phyloP scores from a whole-genome alignment of 2,329 filamentous ascomycete genomes.

The Corinectria fuckeliana region DNA sequence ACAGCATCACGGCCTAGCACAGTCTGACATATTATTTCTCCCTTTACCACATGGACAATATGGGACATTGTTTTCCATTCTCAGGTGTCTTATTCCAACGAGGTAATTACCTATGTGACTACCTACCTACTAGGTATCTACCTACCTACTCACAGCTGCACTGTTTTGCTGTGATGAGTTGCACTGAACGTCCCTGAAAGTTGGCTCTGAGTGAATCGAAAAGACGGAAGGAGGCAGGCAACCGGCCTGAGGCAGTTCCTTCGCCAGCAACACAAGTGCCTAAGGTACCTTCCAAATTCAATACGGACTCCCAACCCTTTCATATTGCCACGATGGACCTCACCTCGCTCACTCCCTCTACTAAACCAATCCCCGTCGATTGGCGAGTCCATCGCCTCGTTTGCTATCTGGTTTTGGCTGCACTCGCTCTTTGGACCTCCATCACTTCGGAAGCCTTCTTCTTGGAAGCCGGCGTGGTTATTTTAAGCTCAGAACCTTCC shows the following conservation, averaged over 20 bases:
- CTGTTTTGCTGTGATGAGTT: neutral
- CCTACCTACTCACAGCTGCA: neutral
- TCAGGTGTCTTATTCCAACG: neutral
- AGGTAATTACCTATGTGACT: too few species aligned
- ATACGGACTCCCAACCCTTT: too few species aligned
- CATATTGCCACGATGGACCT: neutral
- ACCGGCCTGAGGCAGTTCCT: neutral
- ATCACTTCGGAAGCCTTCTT: slow-evolving; percentile 6
- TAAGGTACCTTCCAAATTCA: neutral
- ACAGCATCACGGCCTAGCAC: neutral
- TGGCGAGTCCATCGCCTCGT: neutral
- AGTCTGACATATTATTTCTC: too few species aligned
- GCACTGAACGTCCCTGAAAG: too few species aligned
- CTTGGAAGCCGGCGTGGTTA: slow-evolving; percentile 20
- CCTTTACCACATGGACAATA: neutral
- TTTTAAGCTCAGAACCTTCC: neutral
- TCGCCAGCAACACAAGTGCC: neutral
- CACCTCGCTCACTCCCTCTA: neutral
- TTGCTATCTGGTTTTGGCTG: slow-evolving; percentile 7
- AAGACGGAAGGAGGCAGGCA: neutral
- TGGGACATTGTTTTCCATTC: neutral
- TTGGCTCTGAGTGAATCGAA: neutral
- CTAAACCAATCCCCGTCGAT: neutral
- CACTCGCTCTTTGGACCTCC: slow-evolving; percentile 11
- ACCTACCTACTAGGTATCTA: too few species aligned